Evolutionary conservation across 2,329 filamentous ascomycete species (phyloP).

Genomic region (Thermomyces lanuginosus): DNA sequence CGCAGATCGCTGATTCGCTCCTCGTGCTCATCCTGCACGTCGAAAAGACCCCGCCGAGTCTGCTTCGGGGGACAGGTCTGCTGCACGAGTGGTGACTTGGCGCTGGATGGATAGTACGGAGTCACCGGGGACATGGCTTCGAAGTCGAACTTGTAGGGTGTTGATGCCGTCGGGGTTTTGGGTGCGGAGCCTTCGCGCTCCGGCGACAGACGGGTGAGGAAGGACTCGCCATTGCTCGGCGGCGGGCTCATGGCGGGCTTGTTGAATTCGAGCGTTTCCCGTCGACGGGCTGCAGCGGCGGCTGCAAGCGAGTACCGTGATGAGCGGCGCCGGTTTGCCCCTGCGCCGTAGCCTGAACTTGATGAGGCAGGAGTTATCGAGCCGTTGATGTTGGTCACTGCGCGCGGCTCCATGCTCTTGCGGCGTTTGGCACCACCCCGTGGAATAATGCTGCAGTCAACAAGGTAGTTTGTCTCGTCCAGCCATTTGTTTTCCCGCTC

Average conservation of each 20-base stretch:
- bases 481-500: conserved; percentile 63
- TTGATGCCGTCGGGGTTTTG: conserved; percentile 14
- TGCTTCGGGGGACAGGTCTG: conserved; percentile 41
- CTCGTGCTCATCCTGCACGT: conserved; percentile 12
- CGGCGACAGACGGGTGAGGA: conserved; percentile 1
- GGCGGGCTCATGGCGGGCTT: conserved; percentile 19
- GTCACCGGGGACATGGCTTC: conserved; percentile 30
- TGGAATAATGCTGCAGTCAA: conserved; percentile 51
- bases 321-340: too few relatives aligned
- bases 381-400: conserved; percentile 52
- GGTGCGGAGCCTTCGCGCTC: conserved; percentile 12
- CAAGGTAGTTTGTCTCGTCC: conserved; percentile 51
- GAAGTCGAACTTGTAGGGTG: conserved; percentile 18
- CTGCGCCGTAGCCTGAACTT: too few relatives aligned
- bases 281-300: conserved; percentile 13
- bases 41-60: conserved; percentile 26
- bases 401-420: conserved; percentile 67
- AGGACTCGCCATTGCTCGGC: conserved; percentile 6
- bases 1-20: conserved; percentile 31
- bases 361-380: conserved; percentile 35
- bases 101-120: conserved; percentile 30
- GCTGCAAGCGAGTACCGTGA: conserved; percentile 11
- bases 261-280: conserved; percentile 14
- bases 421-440: conserved; percentile 55
- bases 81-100: conserved; percentile 29